Base-by-base conservation (phyloP, 305 asterid genomes). In the Solanum aculeatissimum region DNA sequence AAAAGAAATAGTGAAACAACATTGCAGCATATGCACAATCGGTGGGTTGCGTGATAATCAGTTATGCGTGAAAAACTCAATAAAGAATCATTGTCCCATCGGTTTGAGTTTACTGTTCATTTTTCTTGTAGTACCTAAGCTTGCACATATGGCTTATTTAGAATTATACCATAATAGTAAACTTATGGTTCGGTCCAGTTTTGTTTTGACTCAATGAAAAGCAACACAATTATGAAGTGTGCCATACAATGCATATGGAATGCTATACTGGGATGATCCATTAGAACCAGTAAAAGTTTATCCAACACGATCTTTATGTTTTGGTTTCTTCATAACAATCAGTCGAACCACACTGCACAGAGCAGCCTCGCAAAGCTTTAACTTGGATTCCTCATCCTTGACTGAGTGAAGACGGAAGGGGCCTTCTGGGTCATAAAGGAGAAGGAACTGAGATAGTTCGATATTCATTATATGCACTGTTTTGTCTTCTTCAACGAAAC, bases 31-130 rank as follows among this genome's bases (percentile, higher is more conserved):
- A 27, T 63, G 14, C 70, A 1, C n/a, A n/a, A n/a, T n/a, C n/a
- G n/a, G n/a, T n/a, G n/a, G n/a, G n/a, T n/a, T n/a, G n/a, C n/a
- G n/a, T n/a, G n/a, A n/a, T n/a, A n/a, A n/a, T n/a, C n/a, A n/a
- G n/a, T n/a, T n/a, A n/a, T n/a, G n/a, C n/a, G n/a, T n/a, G n/a
- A n/a, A n/a, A n/a, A n/a, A n/a, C n/a, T n/a, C n/a, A n/a, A n/a
- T n/a, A n/a, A 32, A 32, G 91, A 88, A 90, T 88, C 94, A 92
- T 74, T 95, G 98, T 88, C 98, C 98, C 86, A 95, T 95, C 75
- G 98, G 98, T 95, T 80, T 78, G 84, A 78, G 51, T 85, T 87
- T 85, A 60, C 84, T 43, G 70, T 32, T 3, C 66, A 65, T 16
- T 38, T 25, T 25, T 16, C 13, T 18, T 29, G 11, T 11, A 51